Evolutionary conservation across 2,329 filamentous ascomycete genomes (phyloP), one percentile per base, ranked within the genome.

Genomic region (Byssothecium circinans): DNA sequence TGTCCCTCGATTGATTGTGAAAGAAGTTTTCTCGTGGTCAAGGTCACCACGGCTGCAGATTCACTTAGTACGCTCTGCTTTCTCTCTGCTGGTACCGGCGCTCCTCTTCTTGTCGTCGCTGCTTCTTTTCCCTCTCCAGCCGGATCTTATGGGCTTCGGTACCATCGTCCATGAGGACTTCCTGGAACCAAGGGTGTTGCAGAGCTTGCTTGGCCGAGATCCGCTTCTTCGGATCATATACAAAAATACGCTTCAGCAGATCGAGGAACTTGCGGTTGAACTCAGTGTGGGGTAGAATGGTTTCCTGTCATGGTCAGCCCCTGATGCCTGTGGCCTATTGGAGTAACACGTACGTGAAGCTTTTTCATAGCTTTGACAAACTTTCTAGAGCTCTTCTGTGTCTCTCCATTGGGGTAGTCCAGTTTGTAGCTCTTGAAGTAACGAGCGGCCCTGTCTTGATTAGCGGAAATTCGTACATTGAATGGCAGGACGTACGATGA

Each of bases 351-450:
- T 76, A 84, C 81, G 45, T 76, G 74, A 44, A 84, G 72, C 54
- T 76, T 77, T 70, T 85, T 86, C 83, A 86, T 86, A n/a, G 81
- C 82, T 58, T 81, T 81, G 50, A 86, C 83, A 60, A 85, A 86
- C 70, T 85, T 86, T 58, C 77, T 78, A 18, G 82, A 85, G 19
- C 82, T 80, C 54, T 81, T 80, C 12, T 81, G 80, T 1, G 83
- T 86, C 41, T 86, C 83, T 6, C 70, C 70, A 53, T 84, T 83
- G 0, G 83, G 83, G 60, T 86, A 86, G 58, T 84, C 81, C 29
- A 86, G 74, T 60, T 79, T 81, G 45, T 75, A 76, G 43, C 77
- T 69, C 53, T 71, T 75, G 71, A 84, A 84, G 58, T 82, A 82
- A 53, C 78, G 79, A 56, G 50, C 50, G 18, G 57, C 57, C 50